Evolutionary conservation across 1,284 basidiomycete genomes (phyloP), one percentile per base, ranked within the genome.

Genomic region (Psilocybe mexicana): DNA sequence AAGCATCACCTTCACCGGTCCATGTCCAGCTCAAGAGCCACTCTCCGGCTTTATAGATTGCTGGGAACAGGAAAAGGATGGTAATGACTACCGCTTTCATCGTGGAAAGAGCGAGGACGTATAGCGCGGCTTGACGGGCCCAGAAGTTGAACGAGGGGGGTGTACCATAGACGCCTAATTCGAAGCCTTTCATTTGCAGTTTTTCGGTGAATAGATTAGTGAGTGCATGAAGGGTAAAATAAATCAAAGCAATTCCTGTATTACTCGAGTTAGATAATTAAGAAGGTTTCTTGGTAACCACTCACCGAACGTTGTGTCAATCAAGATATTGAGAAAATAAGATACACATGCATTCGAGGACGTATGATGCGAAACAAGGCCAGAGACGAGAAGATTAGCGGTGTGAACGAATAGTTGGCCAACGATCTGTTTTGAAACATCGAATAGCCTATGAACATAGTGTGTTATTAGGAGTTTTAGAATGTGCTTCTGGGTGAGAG

Each of bases 271-370:
- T 12, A 23, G 47, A 30, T 24, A 33, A 8, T 51, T 52, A 25
- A 45, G 42, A 35, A 54, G 40, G 33, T 44, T 25, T 44, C 38
- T 25, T 36, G 18, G 23, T 72, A 4, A 33, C 5, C 8, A 28
- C 85, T 66, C 63, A 90, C 94, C 96, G 55, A 96, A 76, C 0
- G 96, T 98, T 18, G 96, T 98, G 74, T 99, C 96, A 61, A 98
- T 80, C 35, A 96, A 79, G 55, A 99, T 92, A 70, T 98, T 96
- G 58, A 98, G 85, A 71, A 98, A 97, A 76, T 98, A 98, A 60
- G 88, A 83, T 14, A 92, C 89, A 69, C 94, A 97, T 3, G 94
- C 92, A 70, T 96, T 96, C 51, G 84, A 83, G 14, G 86, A 77
- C 1, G 82, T 82, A 47, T 85, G 81, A 45, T 86, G 76, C 0